These are phyloP conservation scores for Tricholoma sp. DNA, from an alignment of 768 basidiomycete species.

Conservation along the genomic window DNA sequence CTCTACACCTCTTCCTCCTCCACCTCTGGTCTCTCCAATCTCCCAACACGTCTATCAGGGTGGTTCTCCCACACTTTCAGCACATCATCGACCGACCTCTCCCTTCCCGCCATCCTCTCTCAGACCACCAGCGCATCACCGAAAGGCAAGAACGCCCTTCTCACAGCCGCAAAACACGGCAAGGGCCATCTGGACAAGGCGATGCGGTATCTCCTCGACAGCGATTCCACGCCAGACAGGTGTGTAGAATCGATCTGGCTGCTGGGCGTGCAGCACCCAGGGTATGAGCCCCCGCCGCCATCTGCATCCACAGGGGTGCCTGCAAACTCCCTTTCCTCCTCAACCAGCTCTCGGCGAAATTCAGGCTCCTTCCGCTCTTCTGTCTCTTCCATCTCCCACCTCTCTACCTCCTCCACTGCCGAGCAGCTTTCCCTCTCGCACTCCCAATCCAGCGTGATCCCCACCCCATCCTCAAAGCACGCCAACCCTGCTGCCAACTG, in stretches of 20 bases:
- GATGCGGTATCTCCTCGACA: slow-evolving; percentile 86
- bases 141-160: slow-evolving; percentile 33
- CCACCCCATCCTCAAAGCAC: slow-evolving; percentile 7
- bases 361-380: slow-evolving; percentile 40
- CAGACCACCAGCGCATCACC: slow-evolving; percentile 15
- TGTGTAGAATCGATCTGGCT: slow-evolving; percentile 86
- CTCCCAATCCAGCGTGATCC: slow-evolving; percentile 16
- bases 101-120: slow-evolving; percentile 55
- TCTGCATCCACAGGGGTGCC: neutral
- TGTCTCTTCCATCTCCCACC: slow-evolving; percentile 18
- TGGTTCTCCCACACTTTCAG: slow-evolving; percentile 80
- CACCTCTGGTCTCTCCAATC: slow-evolving; percentile 53
- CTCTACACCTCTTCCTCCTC: slow-evolving; percentile 46
- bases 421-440: slow-evolving; percentile 15
- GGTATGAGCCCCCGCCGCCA: slow-evolving; percentile 48
- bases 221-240: slow-evolving; percentile 80
- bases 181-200: slow-evolving; percentile 79
- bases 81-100: slow-evolving; percentile 66
- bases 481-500: slow-evolving; percentile 49
- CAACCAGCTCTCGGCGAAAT: slow-evolving; percentile 17
- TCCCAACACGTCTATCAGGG: slow-evolving; percentile 71
- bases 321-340: slow-evolving; percentile 6
- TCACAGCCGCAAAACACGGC: slow-evolving; percentile 68
- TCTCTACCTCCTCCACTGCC: slow-evolving; percentile 25
- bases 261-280: slow-evolving; percentile 76